These are phyloP conservation scores for Phaeophleospora eucalypticola DNA, from an alignment of 2,329 filamentous ascomycete genomes.

Conservation along the genomic window DNA sequence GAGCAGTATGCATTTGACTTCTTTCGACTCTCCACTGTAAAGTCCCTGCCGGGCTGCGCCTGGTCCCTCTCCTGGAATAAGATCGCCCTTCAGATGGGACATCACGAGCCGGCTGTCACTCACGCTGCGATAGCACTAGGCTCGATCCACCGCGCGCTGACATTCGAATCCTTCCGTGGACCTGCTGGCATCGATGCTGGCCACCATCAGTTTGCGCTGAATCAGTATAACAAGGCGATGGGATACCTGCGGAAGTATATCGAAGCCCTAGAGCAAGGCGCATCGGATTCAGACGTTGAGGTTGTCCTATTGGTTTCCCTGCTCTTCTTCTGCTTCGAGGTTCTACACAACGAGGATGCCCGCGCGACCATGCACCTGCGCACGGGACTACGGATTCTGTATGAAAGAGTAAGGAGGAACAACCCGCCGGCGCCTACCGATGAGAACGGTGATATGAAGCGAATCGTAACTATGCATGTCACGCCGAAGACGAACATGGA, in stretches of 20 bases:
- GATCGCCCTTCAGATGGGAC: slow-evolving; percentile 13
- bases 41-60: slow-evolving; percentile 17
- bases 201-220: slow-evolving; percentile 13
- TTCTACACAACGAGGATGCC: slow-evolving; percentile 13
- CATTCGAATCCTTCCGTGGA: neutral
- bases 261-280: neutral
- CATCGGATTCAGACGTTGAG: slow-evolving; percentile 9
- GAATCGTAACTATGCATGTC: slow-evolving; percentile 7
- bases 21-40: slow-evolving; percentile 16
- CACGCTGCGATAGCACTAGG: slow-evolving; percentile 16
- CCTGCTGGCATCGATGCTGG: slow-evolving; percentile 3
- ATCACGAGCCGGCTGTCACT: slow-evolving; percentile 16
- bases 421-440: no score
- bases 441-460: slow-evolving; percentile 10
- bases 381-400: slow-evolving; percentile 15
- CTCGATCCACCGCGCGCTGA: slow-evolving; percentile 14
- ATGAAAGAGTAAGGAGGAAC: slow-evolving; percentile 8
- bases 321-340: slow-evolving; percentile 20
- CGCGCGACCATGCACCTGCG: slow-evolving; percentile 13
- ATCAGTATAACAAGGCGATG: slow-evolving; percentile 17
- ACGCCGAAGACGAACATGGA: slow-evolving; percentile 14
- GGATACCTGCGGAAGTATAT: slow-evolving; percentile 13
- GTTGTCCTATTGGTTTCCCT: slow-evolving; percentile 16
- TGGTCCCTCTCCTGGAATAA: slow-evolving; percentile 18
- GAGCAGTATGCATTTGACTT: slow-evolving; percentile 18